These are phyloP conservation scores for Limtongia smithiae DNA, from an alignment of 805 yeast genomes.

Conservation along the genomic window DNA sequence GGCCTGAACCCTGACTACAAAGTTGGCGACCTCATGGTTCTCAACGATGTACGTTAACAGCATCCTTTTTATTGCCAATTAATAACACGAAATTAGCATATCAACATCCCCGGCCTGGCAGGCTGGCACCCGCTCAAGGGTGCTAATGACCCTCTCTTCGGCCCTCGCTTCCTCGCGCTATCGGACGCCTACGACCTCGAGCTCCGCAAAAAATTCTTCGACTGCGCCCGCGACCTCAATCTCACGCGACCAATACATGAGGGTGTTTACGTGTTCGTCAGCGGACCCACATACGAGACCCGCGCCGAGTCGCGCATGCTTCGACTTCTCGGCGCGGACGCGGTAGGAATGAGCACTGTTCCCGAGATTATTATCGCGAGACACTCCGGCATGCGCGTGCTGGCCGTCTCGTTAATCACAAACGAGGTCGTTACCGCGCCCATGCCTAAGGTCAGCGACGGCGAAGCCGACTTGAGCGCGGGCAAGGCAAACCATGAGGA, in stretches of 20 bases:
- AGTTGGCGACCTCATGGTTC: constrained; percentile 89
- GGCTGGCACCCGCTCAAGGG: constrained; percentile 89
- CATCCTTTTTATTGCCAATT: too few relatives aligned
- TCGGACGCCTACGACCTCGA: constrained; percentile 84
- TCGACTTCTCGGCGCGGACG: constrained; percentile 74
- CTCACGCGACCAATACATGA: constrained; percentile 66
- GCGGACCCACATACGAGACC: constrained; percentile 93
- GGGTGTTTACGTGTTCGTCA: constrained; percentile 78
- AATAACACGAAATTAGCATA: too few relatives aligned
- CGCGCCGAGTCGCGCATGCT: constrained; percentile 87
- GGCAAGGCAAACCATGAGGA: constrained; percentile 92
- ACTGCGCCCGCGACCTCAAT: constrained; percentile 49
- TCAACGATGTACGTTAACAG: constrained; percentile 65
- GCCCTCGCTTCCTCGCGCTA: constrained; percentile 83
- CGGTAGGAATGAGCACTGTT: constrained; percentile 97
- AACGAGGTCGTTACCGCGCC: constrained; percentile 70
- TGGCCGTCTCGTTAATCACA: constrained; percentile 84
- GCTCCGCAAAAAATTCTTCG: constrained; percentile 59
- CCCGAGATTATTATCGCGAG: constrained; percentile 94
- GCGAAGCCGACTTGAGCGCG: constrained; percentile 42
- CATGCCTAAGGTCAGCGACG: constrained; percentile 34
- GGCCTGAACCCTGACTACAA: constrained; percentile 64
- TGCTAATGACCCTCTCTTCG: constrained; percentile 71
- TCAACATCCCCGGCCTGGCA: constrained; percentile 85
- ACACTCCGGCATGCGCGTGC: constrained; percentile 75